Evolutionary conservation across 176 grass and related monocot genomes (phyloP).

Genomic region (Echinochloa phyllopogon): DNA sequence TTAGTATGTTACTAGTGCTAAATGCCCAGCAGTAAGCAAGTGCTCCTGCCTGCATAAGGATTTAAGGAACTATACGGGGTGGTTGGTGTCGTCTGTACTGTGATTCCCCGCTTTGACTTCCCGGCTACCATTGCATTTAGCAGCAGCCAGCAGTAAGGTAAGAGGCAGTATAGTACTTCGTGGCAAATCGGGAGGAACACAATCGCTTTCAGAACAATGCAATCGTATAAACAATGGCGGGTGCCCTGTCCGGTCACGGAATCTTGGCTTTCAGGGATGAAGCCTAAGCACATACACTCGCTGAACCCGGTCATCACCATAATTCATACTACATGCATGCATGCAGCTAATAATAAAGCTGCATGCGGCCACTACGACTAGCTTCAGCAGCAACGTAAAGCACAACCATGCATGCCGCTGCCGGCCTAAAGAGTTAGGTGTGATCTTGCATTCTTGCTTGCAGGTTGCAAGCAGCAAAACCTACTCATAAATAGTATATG

Average conservation of each 20-base stretch:
- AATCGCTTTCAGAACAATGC: neutral
- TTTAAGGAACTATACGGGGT: too few species aligned
- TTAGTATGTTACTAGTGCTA: too few species aligned
- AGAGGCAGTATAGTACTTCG: too few species aligned
- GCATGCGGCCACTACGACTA: neutral
- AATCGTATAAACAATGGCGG: neutral
- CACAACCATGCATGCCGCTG: neutral
- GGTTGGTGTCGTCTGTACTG: too few species aligned
- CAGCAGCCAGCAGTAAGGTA: too few species aligned
- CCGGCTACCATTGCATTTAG: too few species aligned
- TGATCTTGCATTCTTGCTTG: too few species aligned
- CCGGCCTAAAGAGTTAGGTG: neutral
- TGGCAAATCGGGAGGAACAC: neutral
- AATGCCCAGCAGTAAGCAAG: too few species aligned
- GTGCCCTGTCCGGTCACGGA: neutral
- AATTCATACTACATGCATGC: neutral
- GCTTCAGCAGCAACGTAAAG: neutral
- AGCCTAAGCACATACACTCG: slow-evolving; percentile 20
- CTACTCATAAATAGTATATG: too few species aligned
- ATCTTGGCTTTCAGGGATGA: slow-evolving; percentile 30
- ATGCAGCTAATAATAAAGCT: slow-evolving; percentile 10
- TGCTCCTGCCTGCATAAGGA: too few species aligned
- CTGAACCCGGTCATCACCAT: neutral
- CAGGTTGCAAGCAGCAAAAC: too few species aligned
- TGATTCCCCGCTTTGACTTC: too few species aligned